Evolutionary conservation across 768 basidiomycete genomes (phyloP).

Genomic region (Serendipita sp.): DNA sequence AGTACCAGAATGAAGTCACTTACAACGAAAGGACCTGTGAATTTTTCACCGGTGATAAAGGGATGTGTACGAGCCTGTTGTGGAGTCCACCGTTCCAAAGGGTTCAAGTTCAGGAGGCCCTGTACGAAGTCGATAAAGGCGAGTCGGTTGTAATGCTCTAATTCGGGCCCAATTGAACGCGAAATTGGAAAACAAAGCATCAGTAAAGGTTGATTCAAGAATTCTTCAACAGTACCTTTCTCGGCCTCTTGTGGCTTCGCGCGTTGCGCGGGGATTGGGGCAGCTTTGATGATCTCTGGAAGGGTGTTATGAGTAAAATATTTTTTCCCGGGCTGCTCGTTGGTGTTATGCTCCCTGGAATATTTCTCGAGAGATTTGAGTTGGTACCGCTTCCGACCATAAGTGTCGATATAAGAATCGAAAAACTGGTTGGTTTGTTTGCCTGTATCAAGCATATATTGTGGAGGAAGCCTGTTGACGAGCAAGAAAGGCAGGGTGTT

Average conservation of each 20-base stretch:
- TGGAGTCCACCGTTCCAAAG: conserved; percentile 90
- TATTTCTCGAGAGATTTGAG: conserved; percentile 91
- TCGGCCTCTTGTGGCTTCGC: conserved; percentile 55
- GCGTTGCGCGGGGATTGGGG: conserved; percentile 70
- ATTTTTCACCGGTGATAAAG: conserved; percentile 96
- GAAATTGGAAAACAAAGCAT: neutral
- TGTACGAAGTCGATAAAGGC: conserved; percentile 97
- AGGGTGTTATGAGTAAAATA: conserved; percentile 91
- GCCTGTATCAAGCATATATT: conserved; percentile 87
- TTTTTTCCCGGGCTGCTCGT: conserved; percentile 97
- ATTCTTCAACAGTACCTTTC: conserved; percentile 42
- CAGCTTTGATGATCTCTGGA: conserved; percentile 89
- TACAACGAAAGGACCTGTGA: conserved; percentile 70
- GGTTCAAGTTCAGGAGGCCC: conserved; percentile 85
- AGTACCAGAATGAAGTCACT: conserved; percentile 17
- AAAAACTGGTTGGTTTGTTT: conserved; percentile 94
- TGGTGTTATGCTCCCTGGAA: conserved; percentile 82
- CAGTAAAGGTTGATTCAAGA: neutral
- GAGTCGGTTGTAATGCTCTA: conserved; percentile 78
- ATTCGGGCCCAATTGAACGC: neutral
- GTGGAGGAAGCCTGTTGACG: conserved; percentile 56
- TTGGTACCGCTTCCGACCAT: conserved; percentile 50
- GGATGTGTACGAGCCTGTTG: conserved; percentile 92
- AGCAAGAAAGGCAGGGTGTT: conserved; percentile 9
- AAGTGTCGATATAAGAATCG: conserved; percentile 56